Conservation (phyloP, 73 alveolate species). For the Tetrahymena thermophila region DNA sequence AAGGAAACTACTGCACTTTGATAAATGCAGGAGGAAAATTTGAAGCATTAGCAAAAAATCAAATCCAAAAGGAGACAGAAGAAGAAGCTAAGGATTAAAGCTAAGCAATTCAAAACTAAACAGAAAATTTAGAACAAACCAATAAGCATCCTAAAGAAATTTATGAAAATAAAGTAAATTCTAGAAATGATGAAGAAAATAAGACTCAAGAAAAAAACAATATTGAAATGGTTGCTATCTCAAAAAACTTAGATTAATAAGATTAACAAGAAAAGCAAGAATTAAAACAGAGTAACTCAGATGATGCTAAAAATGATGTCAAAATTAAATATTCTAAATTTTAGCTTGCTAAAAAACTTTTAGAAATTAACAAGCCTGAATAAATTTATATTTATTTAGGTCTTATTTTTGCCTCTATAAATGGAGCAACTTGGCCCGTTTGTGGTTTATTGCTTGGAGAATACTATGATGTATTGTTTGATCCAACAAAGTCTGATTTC, state of each 20-base stretch:
- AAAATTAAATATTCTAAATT: not conserved
- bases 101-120: not conserved
- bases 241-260: not conserved
- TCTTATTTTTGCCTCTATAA: not conserved
- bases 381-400: constrained; percentile 6
- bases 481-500: not conserved
- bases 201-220: not conserved
- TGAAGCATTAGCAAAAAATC: constrained; percentile 29
- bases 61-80: not conserved
- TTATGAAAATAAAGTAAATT: no score
- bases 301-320: not conserved
- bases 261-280: not conserved
- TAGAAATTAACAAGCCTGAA: constrained; percentile 18
- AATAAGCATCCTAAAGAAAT: not conserved
- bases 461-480: not conserved
- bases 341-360: not conserved
- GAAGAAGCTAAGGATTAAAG: not conserved
- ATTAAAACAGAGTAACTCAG: not conserved
- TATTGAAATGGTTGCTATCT: no score
- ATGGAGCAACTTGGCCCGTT: constrained; percentile 44
- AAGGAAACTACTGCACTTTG: constrained; percentile 60
- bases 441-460: constrained; percentile 38
- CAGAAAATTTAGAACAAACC: not conserved
- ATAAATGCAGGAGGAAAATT: constrained; percentile 54
- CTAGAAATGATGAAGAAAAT: not conserved